These are phyloP conservation scores for Rhynchosporium agropyri DNA, from an alignment of 2,329 filamentous ascomycete species.

Conservation along the genomic window DNA sequence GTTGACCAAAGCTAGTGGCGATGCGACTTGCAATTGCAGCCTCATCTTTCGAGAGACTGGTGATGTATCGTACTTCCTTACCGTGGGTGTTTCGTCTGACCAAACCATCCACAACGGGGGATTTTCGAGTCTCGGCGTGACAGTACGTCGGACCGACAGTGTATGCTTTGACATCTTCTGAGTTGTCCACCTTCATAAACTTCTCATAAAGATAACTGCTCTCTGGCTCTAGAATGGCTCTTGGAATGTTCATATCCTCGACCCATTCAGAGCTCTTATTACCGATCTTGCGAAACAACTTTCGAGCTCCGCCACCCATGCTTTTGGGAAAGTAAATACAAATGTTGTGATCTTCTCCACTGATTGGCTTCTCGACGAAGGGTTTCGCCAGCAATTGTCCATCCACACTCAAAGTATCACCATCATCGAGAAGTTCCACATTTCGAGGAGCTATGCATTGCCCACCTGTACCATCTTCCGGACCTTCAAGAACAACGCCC, in stretches of 20 bases:
- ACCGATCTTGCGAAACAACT: slow-evolving; percentile 94
- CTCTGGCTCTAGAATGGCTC: slow-evolving; percentile 77
- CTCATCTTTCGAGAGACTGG: slow-evolving; percentile 78
- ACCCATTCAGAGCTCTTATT: slow-evolving; percentile 99
- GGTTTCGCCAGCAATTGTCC: slow-evolving; percentile 82
- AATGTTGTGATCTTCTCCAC: slow-evolving; percentile 97
- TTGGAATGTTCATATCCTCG: slow-evolving; percentile 71
- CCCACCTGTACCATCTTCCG: slow-evolving; percentile 67
- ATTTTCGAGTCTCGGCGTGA: slow-evolving; percentile 96
- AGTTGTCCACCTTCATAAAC: slow-evolving; percentile 94
- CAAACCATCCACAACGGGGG: slow-evolving; percentile 92
- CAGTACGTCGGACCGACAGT: slow-evolving; percentile 93
- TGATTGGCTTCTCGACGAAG: slow-evolving; percentile 98
- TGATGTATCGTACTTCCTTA: slow-evolving; percentile 96
- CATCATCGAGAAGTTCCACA: slow-evolving; percentile 86
- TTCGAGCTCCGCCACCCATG: slow-evolving; percentile 83
- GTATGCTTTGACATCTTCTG: slow-evolving; percentile 98
- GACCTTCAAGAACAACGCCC: slow-evolving; percentile 72
- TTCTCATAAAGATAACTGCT: slow-evolving; percentile 96
- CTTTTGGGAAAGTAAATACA: slow-evolving; percentile 94
- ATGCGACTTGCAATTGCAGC: slow-evolving; percentile 87
- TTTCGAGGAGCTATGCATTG: slow-evolving; percentile 55
- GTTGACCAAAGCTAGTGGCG: slow-evolving; percentile 86
- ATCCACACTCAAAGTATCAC: slow-evolving; percentile 86
- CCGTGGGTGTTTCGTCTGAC: slow-evolving; percentile 96